Conservation (phyloP, 495 filamentous ascomycete species). For the Penicillium tannophilum region DNA sequence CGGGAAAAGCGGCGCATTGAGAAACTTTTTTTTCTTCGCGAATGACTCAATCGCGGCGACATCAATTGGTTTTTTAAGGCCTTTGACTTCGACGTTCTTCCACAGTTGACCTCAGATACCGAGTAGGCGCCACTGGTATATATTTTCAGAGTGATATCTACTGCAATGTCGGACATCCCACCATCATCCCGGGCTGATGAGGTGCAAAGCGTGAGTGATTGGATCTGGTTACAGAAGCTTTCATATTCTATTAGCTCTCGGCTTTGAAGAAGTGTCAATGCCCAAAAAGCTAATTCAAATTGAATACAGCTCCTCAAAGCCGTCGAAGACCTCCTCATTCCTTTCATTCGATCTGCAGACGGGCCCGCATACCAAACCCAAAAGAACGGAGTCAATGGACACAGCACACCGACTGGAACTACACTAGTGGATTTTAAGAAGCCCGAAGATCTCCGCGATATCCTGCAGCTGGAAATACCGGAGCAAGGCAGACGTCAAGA, state of each 20-base stretch:
- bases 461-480: slow-evolving; percentile 69
- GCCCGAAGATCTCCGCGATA: slow-evolving; percentile 66
- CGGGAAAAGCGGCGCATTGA: background rate
- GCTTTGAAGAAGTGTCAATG: too few species aligned
- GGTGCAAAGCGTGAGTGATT: slow-evolving; percentile 45
- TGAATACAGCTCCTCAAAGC: slow-evolving; percentile 65
- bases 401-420: slow-evolving; percentile 51
- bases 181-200: slow-evolving; percentile 43
- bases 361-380: slow-evolving; percentile 50
- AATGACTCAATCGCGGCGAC: background rate
- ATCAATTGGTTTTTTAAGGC: background rate
- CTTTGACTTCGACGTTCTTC: too few species aligned
- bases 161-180: slow-evolving; percentile 14
- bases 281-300: background rate
- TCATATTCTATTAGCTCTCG: background rate
- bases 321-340: slow-evolving; percentile 72
- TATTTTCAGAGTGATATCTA: background rate
- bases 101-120: too few species aligned
- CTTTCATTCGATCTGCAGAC: slow-evolving; percentile 78
- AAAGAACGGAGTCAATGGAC: slow-evolving; percentile 53
- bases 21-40: background rate
- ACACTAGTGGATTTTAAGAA: slow-evolving; percentile 69
- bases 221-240: background rate
- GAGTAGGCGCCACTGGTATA: background rate
- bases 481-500: slow-evolving; percentile 66